Conservation (phyloP, 208 protist species). For the Wallacemonas sp. region DNA sequence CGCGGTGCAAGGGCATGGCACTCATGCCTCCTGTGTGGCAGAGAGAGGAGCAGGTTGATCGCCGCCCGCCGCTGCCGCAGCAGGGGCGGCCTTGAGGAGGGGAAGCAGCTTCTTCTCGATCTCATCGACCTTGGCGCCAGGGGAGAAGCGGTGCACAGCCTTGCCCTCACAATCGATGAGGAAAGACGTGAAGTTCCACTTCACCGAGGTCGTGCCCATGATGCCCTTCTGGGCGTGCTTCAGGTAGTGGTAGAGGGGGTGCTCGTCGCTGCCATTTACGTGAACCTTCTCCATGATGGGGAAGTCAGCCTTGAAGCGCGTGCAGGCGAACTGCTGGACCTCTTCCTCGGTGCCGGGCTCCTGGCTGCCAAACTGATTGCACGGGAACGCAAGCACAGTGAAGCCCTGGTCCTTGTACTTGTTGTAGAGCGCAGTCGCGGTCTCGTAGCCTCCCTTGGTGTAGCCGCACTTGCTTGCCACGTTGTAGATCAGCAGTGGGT, state of each 20-base stretch:
- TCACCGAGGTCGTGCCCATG: constrained; percentile 66
- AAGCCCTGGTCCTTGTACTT: constrained; percentile 87
- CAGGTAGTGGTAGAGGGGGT: constrained; percentile 82
- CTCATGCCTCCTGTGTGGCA: background rate
- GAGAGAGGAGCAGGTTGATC: background rate
- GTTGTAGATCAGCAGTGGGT: constrained; percentile 91
- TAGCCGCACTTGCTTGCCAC: constrained; percentile 92
- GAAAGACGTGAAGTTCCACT: constrained; percentile 96
- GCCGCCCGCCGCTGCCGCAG: background rate
- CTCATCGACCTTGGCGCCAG: constrained; percentile 37
- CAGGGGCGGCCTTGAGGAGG: constrained; percentile 25
- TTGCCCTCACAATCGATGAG: constrained; percentile 72
- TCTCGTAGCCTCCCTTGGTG: constrained; percentile 81
- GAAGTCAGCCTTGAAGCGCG: constrained; percentile 63
- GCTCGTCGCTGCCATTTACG: constrained; percentile 82
- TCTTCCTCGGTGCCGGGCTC: constrained; percentile 83
- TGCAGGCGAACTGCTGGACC: constrained; percentile 74
- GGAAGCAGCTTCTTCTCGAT: constrained; percentile 71
- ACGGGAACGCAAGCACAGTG: constrained; percentile 91
- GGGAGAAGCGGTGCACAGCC: constrained; percentile 67
- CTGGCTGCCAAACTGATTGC: constrained; percentile 87
- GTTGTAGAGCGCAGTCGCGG: constrained; percentile 75
- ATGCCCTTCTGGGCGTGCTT: constrained; percentile 66
- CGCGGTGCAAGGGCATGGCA: no score
- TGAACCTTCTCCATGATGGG: constrained; percentile 91